Evolutionary conservation across 208 protist species (phyloP).

Genomic region (Wallacemonas sp.): DNA sequence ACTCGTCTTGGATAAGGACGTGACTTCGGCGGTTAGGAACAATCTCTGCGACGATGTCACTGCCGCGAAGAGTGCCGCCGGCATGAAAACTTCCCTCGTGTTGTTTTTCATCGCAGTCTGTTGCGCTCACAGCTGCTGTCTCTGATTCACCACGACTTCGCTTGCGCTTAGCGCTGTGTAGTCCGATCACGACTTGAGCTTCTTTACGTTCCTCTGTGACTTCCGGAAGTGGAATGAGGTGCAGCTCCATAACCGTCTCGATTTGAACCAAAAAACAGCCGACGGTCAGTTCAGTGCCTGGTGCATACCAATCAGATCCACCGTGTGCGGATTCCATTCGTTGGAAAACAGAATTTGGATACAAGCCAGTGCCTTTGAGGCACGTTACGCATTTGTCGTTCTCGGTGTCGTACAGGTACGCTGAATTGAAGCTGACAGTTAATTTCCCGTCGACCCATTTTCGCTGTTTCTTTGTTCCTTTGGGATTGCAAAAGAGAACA

Average conservation of each 20-base stretch:
- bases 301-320: conserved; percentile 43
- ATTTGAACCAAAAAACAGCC: conserved; percentile 53
- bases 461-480: conserved; percentile 43
- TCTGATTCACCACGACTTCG: neutral
- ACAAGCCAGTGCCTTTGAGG: conserved; percentile 38
- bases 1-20: neutral
- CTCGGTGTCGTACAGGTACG: conserved; percentile 44
- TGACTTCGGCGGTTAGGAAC: neutral
- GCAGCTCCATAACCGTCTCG: conserved; percentile 61
- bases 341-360: conserved; percentile 44
- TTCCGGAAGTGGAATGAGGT: conserved; percentile 45
- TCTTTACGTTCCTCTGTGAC: neutral
- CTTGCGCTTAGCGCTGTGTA: neutral
- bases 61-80: too few relatives aligned
- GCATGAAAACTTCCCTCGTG: too few relatives aligned
- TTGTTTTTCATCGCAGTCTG: too few relatives aligned
- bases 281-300: conserved; percentile 48
- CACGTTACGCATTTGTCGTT: conserved; percentile 28
- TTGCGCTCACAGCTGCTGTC: conserved; percentile 4
- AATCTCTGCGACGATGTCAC: neutral
- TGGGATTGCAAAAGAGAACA: conserved; percentile 43
- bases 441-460: conserved; percentile 49
- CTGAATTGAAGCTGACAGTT: conserved; percentile 39
- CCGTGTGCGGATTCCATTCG: conserved; percentile 53
- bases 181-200: neutral